These are phyloP conservation scores for Aspergillus hiratsukae DNA, from an alignment of 2,329 filamentous ascomycete species.

Conservation along the genomic window DNA sequence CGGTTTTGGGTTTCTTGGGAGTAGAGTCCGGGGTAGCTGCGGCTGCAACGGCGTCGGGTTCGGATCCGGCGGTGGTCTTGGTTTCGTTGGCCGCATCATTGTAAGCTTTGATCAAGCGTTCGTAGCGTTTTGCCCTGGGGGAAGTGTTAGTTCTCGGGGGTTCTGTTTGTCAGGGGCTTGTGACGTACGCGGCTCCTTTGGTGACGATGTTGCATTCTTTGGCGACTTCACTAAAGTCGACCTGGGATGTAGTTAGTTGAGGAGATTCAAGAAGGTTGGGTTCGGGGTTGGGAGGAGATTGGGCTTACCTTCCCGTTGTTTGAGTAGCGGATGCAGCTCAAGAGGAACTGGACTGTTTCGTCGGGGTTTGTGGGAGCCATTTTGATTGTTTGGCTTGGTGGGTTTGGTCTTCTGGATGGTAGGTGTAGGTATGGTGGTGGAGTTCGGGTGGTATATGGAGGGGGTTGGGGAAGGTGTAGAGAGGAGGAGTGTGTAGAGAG, in stretches of 20 bases:
- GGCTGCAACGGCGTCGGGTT: slow-evolving; percentile 20
- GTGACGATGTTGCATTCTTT: slow-evolving; percentile 58
- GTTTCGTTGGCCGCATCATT: slow-evolving; percentile 17
- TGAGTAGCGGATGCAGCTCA: slow-evolving; percentile 61
- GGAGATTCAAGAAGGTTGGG: neutral
- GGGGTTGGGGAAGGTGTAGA: neutral
- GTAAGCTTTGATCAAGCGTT: slow-evolving; percentile 60
- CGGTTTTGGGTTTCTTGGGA: slow-evolving; percentile 13
- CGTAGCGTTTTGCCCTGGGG: slow-evolving; percentile 62
- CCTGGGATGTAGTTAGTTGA: slow-evolving; percentile 37
- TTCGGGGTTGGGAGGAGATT: neutral
- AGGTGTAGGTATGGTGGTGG: neutral
- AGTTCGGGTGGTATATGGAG: neutral
- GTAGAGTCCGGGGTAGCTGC: slow-evolving; percentile 12
- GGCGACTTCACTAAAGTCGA: slow-evolving; percentile 63
- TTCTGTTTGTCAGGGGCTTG: neutral
- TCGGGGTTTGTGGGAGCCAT: slow-evolving; percentile 51
- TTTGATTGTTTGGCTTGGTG: neutral
- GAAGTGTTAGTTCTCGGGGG: neutral
- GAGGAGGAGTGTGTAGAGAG: neutral
- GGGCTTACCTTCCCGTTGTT: slow-evolving; percentile 54
- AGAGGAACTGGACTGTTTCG: slow-evolving; percentile 62
- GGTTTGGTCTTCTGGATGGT: neutral
- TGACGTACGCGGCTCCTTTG: slow-evolving; percentile 66
- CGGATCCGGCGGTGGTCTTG: slow-evolving; percentile 9